Base-by-base conservation (phyloP, 2,329 filamentous ascomycete genomes). In the Cryphonectria naterciae region DNA sequence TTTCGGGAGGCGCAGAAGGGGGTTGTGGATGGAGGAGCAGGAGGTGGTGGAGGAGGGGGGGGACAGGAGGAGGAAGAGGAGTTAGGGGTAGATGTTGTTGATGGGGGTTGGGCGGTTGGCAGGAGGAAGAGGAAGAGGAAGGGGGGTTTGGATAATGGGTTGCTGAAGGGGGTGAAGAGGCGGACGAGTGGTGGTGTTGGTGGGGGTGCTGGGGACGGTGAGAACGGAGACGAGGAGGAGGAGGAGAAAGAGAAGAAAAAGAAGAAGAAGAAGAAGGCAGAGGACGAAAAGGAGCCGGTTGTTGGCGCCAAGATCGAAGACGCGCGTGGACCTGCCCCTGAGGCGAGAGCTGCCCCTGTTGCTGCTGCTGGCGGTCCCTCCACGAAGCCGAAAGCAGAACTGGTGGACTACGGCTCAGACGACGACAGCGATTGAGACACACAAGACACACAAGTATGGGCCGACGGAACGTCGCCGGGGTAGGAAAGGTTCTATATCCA, bases 391-490 rank as follows among this genome's bases (percentile, higher is more conserved):
- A 77, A 78, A 10, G 67, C 83, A 62, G 83, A 82, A 0, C 76
- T 90, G 54, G 87, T 89, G 17, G 83, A 82, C 70, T 90, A 90
- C 73, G 87, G 84, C 6, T 90, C 87, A 1, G 87, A 88, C 62
- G 82, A 83, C 25, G 85, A 86, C 60, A 84, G 86, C 32, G 79
- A 77, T 17, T 73, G 67, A 65, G 22, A 70, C 25, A 35, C 37
- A 39, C 37, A 39, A 39, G 37, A 8, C 1, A 3, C 17, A n/a
- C 62, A 62, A 19, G 58, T 10, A 61, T 35, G 28, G 17, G 19
- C 22, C 10, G 58, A 10, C 35, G 17, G 13, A 39, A 39, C 13
- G 49, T 7, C 32, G 8, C 8, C 8, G n/a, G n/a, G 49, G 37
- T 11, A 37, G 4, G 10, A 4, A 19, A 25, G 46, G 2, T 6